Evolutionary conservation across 805 yeast genomes (phyloP), one percentile per base, ranked within the genome.

Genomic region (Debaryomyces maramus): DNA sequence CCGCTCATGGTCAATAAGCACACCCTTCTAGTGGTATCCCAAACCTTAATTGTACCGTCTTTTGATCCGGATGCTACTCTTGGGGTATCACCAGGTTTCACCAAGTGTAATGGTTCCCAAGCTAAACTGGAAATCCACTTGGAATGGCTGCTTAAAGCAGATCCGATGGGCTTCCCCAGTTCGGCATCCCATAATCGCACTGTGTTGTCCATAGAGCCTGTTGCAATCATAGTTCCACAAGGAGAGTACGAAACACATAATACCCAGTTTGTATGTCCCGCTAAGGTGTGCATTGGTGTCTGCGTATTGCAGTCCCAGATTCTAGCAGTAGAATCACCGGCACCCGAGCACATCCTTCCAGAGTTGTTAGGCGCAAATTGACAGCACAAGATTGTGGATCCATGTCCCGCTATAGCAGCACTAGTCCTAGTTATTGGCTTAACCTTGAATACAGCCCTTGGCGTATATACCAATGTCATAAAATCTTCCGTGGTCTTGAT

Each of bases 241-340:
- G 99, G 97, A 15, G 95, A 84, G 83, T 95, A 93, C 2, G 85
- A 70, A 6, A 85, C 96, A 60, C 95, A 85, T 32, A 93, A 68
- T 5, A 93, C 98, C 97, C 97, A 93, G 66, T 90, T 88, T 8
- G 79, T 69, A 56, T 93, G 99, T 1, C 98, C 98, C 4, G 72
- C 55, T 38, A 93, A 67, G 0, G 95, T 87, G 45, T 80, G 76
- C 56, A 83, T 69, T 6, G 97, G 96, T 0, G 99, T 93, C 50
- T 88, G 93, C 0, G 98, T 90, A 53, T 88, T 83, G 61, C 96
- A 86, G 64, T 90, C 97, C 99, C 99, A 93, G 34, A 91, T 78
- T 58, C 98, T 74, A 2, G 98, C 97, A 6, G 98, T 90, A 26
- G 84, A 79, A 63, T 93, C 99, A 32, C 99, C 99, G 5, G 97